Percentiles rank a stretch among this genome's conserved stretches.
These are phyloP conservation scores for Tricholoma bakamatsutake DNA, from an alignment of 768 basidiomycete genomes.

Conservation along the genomic window DNA sequence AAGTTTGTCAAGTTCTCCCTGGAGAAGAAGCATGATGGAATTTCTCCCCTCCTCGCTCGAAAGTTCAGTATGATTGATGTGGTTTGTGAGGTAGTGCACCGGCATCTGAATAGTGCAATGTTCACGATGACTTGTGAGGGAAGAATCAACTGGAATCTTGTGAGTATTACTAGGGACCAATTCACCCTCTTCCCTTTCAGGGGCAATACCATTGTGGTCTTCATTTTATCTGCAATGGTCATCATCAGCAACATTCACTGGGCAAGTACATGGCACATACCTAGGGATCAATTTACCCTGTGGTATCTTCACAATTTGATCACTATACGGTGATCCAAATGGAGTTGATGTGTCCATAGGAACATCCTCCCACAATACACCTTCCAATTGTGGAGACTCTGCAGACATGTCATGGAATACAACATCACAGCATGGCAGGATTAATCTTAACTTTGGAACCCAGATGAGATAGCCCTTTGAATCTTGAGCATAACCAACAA, in stretches of 20 bases:
- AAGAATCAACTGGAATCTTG: background rate
- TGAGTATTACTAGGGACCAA: background rate
- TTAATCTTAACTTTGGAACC: background rate
- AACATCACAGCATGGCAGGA: background rate
- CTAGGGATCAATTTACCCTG: too few relatives aligned
- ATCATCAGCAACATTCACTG: too few relatives aligned
- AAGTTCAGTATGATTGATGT: background rate
- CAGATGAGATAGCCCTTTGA: background rate
- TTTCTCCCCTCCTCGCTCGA: background rate
- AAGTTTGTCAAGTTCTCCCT: background rate
- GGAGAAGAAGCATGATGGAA: background rate
- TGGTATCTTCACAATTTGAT: too few relatives aligned
- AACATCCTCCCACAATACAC: background rate
- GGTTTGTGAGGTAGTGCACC: background rate
- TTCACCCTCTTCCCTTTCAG: too few relatives aligned
- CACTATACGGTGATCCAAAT: too few relatives aligned
- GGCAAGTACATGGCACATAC: too few relatives aligned
- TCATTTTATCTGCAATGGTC: too few relatives aligned
- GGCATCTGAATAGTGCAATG: background rate
- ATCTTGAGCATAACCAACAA: background rate
- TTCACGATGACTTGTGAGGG: background rate
- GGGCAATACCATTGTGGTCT: too few relatives aligned
- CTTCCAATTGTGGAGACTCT: background rate
- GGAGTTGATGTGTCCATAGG: too few relatives aligned
- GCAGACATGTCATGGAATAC: background rate